Evolutionary conservation across 768 basidiomycete genomes (phyloP), one percentile per base, ranked within the genome.

Genomic region (Hirschioporus abietinus): DNA sequence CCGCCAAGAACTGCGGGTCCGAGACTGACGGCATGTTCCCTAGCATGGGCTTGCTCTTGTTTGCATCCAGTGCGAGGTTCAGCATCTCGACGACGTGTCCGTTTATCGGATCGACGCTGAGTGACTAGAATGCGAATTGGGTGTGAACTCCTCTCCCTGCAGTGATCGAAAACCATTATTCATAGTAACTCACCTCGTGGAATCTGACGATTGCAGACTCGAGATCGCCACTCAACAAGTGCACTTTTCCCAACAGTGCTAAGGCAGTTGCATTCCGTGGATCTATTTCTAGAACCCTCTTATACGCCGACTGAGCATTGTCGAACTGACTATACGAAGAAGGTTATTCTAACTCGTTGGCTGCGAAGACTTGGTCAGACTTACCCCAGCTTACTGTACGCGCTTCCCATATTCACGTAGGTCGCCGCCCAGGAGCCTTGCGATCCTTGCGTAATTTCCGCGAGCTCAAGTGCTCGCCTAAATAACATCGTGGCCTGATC

Each of bases 351-450:
- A 65, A 30, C 6, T 30, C 8, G 12, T 61, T 60, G 35, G 52
- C 52, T 5, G 30, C 8, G 30, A 23, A 66, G n/a, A 9, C 57
- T 35, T 8, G 35, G 23, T 9, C 58, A 20, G 63, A 76, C 87
- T 66, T 68, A 93, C 94, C 85, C 86, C 12, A 92, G 80, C 75
- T 92, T 93, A 23, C 96, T 86, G 70, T 86, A 87, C 64, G 91
- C 90, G 26, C 96, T 97, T 12, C 94, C 97, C 20, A 99, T 84
- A 74, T 99, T 99, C 68, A 96, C 80, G 75, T 93, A 94, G 0
- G 96, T 97, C 12, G 89, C 88, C 0, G 89, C 84, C 96, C 96
- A 99, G 0, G 91, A 86, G 42, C 84, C 84, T 68, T 92, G 88
- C 0, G 93, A 92, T 63, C 88, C 88, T 74, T 97, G 94, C 8